Base-by-base conservation (phyloP, 2,329 filamentous ascomycete species). In the Cadophora sp. region DNA sequence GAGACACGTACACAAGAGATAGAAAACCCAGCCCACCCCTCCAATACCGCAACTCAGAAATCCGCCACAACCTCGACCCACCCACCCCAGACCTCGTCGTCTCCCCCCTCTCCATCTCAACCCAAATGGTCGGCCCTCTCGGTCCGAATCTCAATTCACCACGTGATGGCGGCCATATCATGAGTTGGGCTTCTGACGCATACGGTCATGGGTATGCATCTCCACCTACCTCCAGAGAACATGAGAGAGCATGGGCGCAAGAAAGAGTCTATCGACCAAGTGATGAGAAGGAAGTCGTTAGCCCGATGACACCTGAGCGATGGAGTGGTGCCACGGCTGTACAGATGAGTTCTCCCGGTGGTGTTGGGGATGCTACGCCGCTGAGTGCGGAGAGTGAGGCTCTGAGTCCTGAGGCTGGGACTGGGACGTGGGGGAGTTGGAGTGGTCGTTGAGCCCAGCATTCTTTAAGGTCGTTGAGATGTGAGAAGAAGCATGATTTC, bases 301-400 rank as follows among this genome's bases (percentile, higher is more conserved):
- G 47, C 16, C 59, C 41, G 0, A 48, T 66, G 59, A 30, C 30
- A 3, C 43, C 50, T 2, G 64, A 66, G 41, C 30, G 65, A 1
- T 69, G 65, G 67, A 65, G 62, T 43, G 67, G 62, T 1, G 43
- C 65, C 5, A 69, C 67, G 20, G 55, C 60, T 39, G 53, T 45
- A 4, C 20, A 43, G 3, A 9, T 41, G 4, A 30, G 22, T 0
- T 20, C 50, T 2, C 43, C 16, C n/a, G 30, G n/a, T 7, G 33
- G 41, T 58, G 22, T 16, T 22, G 41, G 51, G 8, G 5, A 14
- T 13, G 39, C 14, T 45, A 66, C 59, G 16, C 64, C 59, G 3
- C 18, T 61, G 30, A 53, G 56, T 36, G 47, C 43, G 0, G 39
- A 59, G 36, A 45, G 45, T 36, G 16, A 9, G 4, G 20, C 24